phyloP scores from a whole-genome alignment of 1,284 basidiomycete species.

The Exobasidium cylindrosporum region DNA sequence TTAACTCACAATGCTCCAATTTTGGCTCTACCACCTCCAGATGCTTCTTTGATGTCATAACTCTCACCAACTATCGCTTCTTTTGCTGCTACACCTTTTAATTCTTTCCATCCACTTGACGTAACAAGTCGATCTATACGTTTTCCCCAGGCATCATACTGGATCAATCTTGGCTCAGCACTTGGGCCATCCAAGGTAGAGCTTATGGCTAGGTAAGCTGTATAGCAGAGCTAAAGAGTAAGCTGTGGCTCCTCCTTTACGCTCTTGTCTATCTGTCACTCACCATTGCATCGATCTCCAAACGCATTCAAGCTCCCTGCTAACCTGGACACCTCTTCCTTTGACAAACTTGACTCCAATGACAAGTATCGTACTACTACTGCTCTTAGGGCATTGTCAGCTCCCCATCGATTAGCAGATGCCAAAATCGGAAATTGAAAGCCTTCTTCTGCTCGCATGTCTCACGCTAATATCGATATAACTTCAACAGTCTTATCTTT shows the following conservation, averaged over 20 bases:
- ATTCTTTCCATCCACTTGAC: constrained; percentile 34
- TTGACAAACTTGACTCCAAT: neutral
- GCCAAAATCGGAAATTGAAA: neutral
- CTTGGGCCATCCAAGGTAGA: constrained; percentile 19
- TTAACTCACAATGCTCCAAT: constrained; percentile 18
- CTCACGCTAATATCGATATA: neutral
- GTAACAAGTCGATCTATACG: constrained; percentile 36
- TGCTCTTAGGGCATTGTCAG: neutral
- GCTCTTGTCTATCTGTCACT: constrained; percentile 10
- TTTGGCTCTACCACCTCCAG: constrained; percentile 18
- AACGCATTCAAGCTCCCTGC: neutral
- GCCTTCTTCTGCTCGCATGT: neutral
- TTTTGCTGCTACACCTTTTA: constrained; percentile 22
- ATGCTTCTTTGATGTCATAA: constrained; percentile 17
- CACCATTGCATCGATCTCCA: neutral
- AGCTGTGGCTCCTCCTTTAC: no score
- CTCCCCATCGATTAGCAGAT: neutral
- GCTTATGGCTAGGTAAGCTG: no score
- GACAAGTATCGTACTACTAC: neutral
- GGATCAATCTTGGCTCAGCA: constrained; percentile 31
- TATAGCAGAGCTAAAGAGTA: no score
- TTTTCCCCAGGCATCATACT: constrained; percentile 40
- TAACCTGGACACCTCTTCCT: neutral
- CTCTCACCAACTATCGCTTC: constrained; percentile 32
- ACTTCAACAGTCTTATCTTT: no score